Base-by-base conservation (phyloP, 2,329 filamentous ascomycete genomes). In the Sporothrix variecibatus region DNA sequence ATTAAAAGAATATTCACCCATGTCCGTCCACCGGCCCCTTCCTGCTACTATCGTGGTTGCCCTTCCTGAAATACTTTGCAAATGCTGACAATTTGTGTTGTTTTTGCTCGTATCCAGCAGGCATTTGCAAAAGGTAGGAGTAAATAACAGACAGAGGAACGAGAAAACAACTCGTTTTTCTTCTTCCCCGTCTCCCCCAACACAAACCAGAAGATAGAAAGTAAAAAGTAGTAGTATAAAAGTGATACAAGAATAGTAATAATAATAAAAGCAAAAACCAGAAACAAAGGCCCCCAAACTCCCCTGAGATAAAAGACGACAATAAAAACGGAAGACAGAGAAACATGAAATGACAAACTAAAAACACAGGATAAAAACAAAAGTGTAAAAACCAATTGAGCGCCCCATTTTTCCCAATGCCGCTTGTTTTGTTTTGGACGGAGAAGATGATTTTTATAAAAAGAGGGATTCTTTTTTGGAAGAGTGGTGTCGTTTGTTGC, bases 401-500 rank as follows among this genome's bases (percentile, higher is more conserved):
- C 67, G 46, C 67, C 65, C 67, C 43, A 9, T 69, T 34, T 34
- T 53, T 69, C 67, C 67, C 46, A 69, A 69, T 69, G 67, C 67
- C 67, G 67, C 67, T 69, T 56, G 67, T 53, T 28, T 38, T 62
- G 15, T 46, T 67, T 28, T 67, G 43, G 60, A 26, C 12, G 23
- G 23, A 26, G n/a, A 51, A 51, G 26, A 15, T 26, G 51, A 26
- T 56, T 28, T 56, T 56, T 56, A 6, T 7, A 53, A 23, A 49
- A 38, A 11, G 28, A 20, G 34, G 28, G 7, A 60, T 60, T 12
- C 15, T 34, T 60, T 38, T 64, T 38, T 64, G 7, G 12, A 43
- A 12, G 34, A 67, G 62, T 67, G 62, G 62, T 67, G 62, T 28
- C 23, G 46, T 51, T 17, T 51, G 51, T 56, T 49, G 15, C 15